Conservation (phyloP, 371 early-diverging fungal genomes). For the Rhizopus arrhizus region DNA sequence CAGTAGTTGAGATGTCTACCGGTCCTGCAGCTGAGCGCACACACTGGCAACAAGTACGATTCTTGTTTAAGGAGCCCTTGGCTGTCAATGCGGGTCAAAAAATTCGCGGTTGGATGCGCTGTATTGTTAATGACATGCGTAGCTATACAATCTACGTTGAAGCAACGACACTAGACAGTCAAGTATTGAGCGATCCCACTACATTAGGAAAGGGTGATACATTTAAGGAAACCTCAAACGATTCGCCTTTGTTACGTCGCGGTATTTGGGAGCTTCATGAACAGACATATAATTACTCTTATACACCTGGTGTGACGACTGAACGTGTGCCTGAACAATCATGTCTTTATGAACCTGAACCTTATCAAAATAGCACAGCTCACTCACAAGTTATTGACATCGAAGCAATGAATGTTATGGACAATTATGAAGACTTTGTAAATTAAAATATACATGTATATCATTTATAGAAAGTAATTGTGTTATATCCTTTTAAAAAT, state of each 20-base stretch:
- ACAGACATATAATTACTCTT: constrained; percentile 87
- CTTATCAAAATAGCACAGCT: constrained; percentile 23
- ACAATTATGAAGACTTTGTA: constrained; percentile 35
- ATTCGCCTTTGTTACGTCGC: constrained; percentile 53
- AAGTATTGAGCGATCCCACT: constrained; percentile 28
- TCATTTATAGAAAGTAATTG: no score
- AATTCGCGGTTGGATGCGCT: constrained; percentile 83
- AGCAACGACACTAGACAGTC: constrained; percentile 53
- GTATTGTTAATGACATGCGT: constrained; percentile 87
- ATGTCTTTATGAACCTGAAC: constrained; percentile 73
- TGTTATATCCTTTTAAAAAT: no score
- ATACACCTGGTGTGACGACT: constrained; percentile 58
- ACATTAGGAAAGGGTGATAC: constrained; percentile 14
- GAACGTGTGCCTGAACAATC: constrained; percentile 69
- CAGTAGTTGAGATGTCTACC: constrained; percentile 74
- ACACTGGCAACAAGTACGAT: constrained; percentile 98
- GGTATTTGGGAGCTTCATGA: constrained; percentile 91
- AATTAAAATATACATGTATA: constrained; percentile 14
- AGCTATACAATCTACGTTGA: constrained; percentile 84
- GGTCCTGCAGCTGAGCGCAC: constrained; percentile 85
- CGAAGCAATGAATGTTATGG: constrained; percentile 31
- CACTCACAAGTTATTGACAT: constrained; percentile 15
- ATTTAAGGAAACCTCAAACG: constrained; percentile 20
- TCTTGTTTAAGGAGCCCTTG: constrained; percentile 91
- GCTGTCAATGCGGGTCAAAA: constrained; percentile 91